Percentiles rank a stretch among this genome's conserved stretches.
These are phyloP conservation scores for Cyclocybe cylindracea DNA, from an alignment of 768 basidiomycete genomes.

Conservation along the genomic window DNA sequence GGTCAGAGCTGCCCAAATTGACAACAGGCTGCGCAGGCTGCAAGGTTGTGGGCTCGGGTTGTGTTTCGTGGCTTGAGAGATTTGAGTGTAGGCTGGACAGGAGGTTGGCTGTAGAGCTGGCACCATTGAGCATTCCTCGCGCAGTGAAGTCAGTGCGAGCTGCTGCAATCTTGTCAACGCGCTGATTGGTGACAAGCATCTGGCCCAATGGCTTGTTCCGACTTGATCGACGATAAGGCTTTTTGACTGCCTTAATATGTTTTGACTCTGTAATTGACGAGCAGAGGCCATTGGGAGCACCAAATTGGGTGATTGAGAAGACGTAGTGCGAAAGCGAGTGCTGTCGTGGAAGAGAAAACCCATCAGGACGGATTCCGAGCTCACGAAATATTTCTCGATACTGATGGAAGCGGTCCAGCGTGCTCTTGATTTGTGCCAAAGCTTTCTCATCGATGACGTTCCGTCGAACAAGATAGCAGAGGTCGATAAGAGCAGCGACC, in stretches of 20 bases:
- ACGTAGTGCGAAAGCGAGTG: slow-evolving; percentile 32
- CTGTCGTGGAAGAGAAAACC: slow-evolving; percentile 29
- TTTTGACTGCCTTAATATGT: slow-evolving; percentile 36
- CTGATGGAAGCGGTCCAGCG: slow-evolving; percentile 18
- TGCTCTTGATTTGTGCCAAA: slow-evolving; percentile 17
- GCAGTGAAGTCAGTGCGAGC: slow-evolving; percentile 15
- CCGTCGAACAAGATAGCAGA: slow-evolving; percentile 28
- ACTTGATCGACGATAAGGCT: slow-evolving; percentile 31
- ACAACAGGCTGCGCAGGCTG: no score
- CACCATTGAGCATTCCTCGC: slow-evolving; percentile 22
- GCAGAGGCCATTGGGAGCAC: slow-evolving; percentile 34
- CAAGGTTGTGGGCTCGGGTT: no score
- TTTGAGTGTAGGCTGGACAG: no score
- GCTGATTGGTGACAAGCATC: slow-evolving; percentile 31
- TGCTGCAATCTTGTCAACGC: slow-evolving; percentile 27
- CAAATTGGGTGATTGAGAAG: slow-evolving; percentile 23
- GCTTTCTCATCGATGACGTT: slow-evolving; percentile 15
- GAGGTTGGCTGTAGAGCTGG: no score
- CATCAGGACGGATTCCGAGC: slow-evolving; percentile 6
- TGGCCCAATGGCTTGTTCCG: slow-evolving; percentile 25
- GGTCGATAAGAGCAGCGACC: slow-evolving; percentile 26
- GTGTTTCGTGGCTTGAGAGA: no score
- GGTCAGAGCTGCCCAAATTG: no score
- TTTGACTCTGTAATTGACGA: slow-evolving; percentile 35
- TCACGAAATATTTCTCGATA: slow-evolving; percentile 20